phyloP scores from a whole-genome alignment of 2,329 filamentous ascomycete species.

The Alternaria conjuncta region DNA sequence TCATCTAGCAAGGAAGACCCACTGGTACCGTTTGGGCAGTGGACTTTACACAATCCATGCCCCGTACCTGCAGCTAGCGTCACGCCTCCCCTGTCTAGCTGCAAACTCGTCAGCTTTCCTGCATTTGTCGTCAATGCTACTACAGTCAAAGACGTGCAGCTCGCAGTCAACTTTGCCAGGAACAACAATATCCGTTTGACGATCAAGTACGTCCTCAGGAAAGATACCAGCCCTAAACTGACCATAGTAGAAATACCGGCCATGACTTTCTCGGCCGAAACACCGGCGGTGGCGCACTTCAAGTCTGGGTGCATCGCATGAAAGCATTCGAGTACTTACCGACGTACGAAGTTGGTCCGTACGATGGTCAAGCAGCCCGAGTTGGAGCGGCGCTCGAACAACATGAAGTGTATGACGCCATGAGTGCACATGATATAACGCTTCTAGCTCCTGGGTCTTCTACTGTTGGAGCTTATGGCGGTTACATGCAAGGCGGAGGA shows the following conservation, averaged over 20 bases:
- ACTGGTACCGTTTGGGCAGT: slow-evolving; percentile 26
- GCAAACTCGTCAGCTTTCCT: slow-evolving; percentile 29
- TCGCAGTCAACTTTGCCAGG: slow-evolving; percentile 39
- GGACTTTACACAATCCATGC: slow-evolving; percentile 29
- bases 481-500: slow-evolving; percentile 57
- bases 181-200: slow-evolving; percentile 40
- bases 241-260: slow-evolving; percentile 33
- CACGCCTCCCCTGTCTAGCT: slow-evolving; percentile 16
- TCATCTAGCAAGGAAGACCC: slow-evolving; percentile 32
- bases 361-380: slow-evolving; percentile 32
- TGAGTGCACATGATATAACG: slow-evolving; percentile 30
- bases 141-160: slow-evolving; percentile 33
- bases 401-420: slow-evolving; percentile 29
- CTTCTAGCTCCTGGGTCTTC: slow-evolving; percentile 27
- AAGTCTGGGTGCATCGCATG: slow-evolving; percentile 34
- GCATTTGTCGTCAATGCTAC: slow-evolving; percentile 34
- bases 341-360: slow-evolving; percentile 21
- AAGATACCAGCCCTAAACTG: background rate
- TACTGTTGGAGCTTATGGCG: slow-evolving; percentile 56
- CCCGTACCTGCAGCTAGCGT: slow-evolving; percentile 12
- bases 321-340: slow-evolving; percentile 37
- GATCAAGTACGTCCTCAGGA: slow-evolving; percentile 28
- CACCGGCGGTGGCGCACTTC: slow-evolving; percentile 37
- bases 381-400: slow-evolving; percentile 34
- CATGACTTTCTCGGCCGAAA: slow-evolving; percentile 37